Evolutionary conservation across 495 filamentous ascomycete genomes (phyloP).

Genomic region (Tuber microsphaerosporum): DNA sequence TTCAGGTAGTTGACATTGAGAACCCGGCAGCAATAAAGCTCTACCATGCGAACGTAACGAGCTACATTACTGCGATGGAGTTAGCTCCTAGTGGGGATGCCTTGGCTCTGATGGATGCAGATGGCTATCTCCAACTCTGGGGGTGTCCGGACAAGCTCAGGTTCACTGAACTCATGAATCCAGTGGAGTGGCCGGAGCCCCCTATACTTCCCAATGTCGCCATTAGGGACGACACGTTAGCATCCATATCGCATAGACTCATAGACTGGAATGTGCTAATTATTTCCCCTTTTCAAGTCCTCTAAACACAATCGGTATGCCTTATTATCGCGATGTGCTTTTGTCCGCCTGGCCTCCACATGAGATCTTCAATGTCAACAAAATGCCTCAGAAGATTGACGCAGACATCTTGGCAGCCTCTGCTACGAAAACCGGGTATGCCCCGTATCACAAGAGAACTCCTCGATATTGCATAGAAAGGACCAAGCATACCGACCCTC

Average conservation of each 20-base stretch:
- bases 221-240: conserved; percentile 59
- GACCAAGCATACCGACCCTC: conserved; percentile 45
- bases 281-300: conserved; percentile 50
- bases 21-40: conserved; percentile 84
- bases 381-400: conserved; percentile 70
- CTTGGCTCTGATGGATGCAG: conserved; percentile 69
- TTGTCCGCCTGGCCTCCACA: conserved; percentile 85
- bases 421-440: conserved; percentile 64
- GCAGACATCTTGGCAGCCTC: conserved; percentile 60
- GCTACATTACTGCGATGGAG: conserved; percentile 67
- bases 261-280: background rate
- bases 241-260: conserved; percentile 30
- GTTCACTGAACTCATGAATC: conserved; percentile 75
- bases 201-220: conserved; percentile 51
- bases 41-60: conserved; percentile 70
- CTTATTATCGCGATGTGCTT: conserved; percentile 80
- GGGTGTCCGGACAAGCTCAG: conserved; percentile 81
- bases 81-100: conserved; percentile 88
- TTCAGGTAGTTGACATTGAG: conserved; percentile 91
- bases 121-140: conserved; percentile 79
- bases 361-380: conserved; percentile 72
- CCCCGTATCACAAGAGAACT: conserved; percentile 65
- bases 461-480: conserved; percentile 74
- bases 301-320: conserved; percentile 79
- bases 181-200: conserved; percentile 68